phyloP scores from a whole-genome alignment of 106 monocot genomes.

The Apostasia ramifera region DNA sequence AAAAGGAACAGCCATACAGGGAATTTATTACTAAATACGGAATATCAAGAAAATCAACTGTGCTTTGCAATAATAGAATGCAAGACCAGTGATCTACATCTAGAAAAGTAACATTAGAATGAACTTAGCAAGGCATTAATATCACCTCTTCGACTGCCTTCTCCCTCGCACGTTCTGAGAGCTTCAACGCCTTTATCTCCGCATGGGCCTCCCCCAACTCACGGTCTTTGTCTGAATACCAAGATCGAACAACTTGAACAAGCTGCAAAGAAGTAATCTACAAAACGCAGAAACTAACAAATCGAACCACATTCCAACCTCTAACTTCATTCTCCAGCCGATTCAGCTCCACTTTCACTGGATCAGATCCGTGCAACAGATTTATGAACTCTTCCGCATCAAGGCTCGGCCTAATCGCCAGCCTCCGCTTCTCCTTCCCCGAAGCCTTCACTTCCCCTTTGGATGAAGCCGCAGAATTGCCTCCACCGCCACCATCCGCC shows the following conservation, averaged over 20 bases:
- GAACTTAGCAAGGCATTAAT: background rate
- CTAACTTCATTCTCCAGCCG: slow-evolving; percentile 82
- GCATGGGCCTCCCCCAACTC: slow-evolving; percentile 62
- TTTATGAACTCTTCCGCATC: slow-evolving; percentile 71
- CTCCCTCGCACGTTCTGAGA: slow-evolving; percentile 74
- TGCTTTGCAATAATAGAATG: background rate
- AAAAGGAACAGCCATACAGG: background rate
- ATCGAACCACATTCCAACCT: slow-evolving; percentile 37
- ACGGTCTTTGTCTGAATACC: slow-evolving; percentile 58
- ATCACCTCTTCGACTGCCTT: slow-evolving; percentile 70
- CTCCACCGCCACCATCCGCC: slow-evolving; percentile 1
- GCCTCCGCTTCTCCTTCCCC: slow-evolving; percentile 21
- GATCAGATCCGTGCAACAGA: slow-evolving; percentile 79
- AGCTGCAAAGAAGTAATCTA: background rate
- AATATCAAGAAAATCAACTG: no score
- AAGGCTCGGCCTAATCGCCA: slow-evolving; percentile 37
- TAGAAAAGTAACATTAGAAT: background rate
- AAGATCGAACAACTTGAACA: background rate
- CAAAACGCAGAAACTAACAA: background rate
- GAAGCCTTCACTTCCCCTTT: slow-evolving; percentile 22
- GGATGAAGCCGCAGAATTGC: slow-evolving; percentile 12
- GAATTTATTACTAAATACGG: background rate
- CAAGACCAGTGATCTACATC: background rate
- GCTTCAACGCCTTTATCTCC: slow-evolving; percentile 65
- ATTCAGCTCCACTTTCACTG: slow-evolving; percentile 71